Evolutionary conservation across 2,329 filamentous ascomycete species (phyloP), one percentile per base, ranked within the genome.

Genomic region (Apiospora arundinis): DNA sequence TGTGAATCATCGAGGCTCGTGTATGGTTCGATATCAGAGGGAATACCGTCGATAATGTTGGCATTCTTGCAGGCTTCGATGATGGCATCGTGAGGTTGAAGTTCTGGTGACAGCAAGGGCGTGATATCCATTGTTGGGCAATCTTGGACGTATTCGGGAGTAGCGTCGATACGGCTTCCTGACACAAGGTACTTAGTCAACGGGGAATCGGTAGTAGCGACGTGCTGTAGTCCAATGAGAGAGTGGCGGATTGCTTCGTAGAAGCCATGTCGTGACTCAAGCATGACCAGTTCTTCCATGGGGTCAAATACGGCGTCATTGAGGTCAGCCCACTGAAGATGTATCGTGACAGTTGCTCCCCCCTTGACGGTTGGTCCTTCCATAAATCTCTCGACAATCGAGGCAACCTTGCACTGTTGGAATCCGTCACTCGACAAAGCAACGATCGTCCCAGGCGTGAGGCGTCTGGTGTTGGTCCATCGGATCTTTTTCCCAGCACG

Each of bases 201-300:
- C 0, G 87, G 85, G n/a, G 92, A 92, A 5, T 83, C 86, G 18
- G 56, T 70, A 3, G 69, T 70, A 2, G 82, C 81, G 79, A 81
- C 90, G 85, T 82, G 82, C 70, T 97, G 94, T 1, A 97, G 81
- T 0, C 92, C 92, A 18, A 89, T 83, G 78, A 98, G 85, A 0
- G 91, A 92, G 78, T 97, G 90, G 0, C 93, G 87, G 48, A 89
- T 86, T 0, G 93, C 90, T 79, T 98, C 95, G 74, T 90, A 97
- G 78, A 95, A 97, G 0, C 92, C 91, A 0, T 81, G 81, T 3
- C 91, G 88, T 0, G 92, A 87, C 77, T 97, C 94, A 0, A 97
- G 83, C 93, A 97, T 97, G 14, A 95, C 81, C 80, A 91, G 91
- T 75, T 92, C 90, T 45, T 88, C 80, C 21, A 88, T 86, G 0